Conservation (phyloP, 148 eudicot species). For the Rhododendron griersonianum region DNA sequence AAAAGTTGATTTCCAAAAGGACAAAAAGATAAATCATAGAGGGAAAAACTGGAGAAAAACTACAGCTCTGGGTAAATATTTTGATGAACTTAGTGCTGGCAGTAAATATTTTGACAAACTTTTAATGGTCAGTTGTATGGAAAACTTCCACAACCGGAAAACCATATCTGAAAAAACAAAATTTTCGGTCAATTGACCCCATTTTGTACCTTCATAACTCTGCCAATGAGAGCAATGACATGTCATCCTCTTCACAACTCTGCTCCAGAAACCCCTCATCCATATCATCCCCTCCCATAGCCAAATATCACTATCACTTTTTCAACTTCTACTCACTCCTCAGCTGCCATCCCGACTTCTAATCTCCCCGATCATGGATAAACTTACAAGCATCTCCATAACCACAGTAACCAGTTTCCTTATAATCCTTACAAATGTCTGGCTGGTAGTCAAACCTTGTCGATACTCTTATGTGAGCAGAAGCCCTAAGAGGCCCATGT, state of each 20-base stretch:
- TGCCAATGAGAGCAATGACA: slow-evolving; percentile 30
- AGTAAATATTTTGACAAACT: too few species aligned
- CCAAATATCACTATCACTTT: slow-evolving; percentile 73
- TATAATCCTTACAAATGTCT: slow-evolving; percentile 88
- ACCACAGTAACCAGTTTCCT: slow-evolving; percentile 93
- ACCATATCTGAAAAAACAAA: not conserved
- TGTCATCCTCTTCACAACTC: slow-evolving; percentile 50
- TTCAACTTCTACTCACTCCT: slow-evolving; percentile 90
- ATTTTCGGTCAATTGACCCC: not conserved
- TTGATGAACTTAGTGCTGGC: not conserved
- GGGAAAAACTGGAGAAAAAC: not conserved
- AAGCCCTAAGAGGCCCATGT: slow-evolving; percentile 95
- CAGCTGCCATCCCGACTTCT: slow-evolving; percentile 94
- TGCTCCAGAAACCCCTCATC: slow-evolving; percentile 28
- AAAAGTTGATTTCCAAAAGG: not conserved
- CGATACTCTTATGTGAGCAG: slow-evolving; percentile 86
- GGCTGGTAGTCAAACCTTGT: slow-evolving; percentile 98
- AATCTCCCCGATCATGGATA: slow-evolving; percentile 95
- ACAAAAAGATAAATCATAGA: too few species aligned
- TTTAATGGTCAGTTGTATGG: not conserved
- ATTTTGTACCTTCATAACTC: not conserved
- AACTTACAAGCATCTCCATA: slow-evolving; percentile 97
- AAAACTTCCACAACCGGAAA: not conserved
- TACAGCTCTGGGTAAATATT: not conserved
- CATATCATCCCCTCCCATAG: slow-evolving; percentile 50